Evolutionary conservation across 352 stramenopile species (phyloP).

Genomic region (Phytophthora sojae): DNA sequence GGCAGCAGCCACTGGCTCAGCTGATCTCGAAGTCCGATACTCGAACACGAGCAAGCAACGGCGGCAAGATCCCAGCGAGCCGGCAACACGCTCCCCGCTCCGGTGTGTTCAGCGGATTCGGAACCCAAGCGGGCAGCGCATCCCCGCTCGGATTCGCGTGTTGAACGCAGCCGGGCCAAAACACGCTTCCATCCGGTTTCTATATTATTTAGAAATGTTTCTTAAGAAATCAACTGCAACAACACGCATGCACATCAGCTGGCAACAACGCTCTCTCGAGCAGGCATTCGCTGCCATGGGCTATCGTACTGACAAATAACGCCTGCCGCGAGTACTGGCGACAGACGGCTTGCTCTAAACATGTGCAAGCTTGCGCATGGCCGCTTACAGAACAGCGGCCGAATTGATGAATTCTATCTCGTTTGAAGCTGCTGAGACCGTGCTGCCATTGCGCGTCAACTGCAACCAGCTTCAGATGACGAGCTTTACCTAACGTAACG

Average conservation of each 20-base stretch:
- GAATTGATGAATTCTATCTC: background rate
- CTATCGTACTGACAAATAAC: no score
- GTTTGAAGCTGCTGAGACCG: background rate
- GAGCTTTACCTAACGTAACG: conserved; percentile 1
- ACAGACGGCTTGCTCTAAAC: no score
- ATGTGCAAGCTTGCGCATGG: background rate
- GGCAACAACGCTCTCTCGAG: no score
- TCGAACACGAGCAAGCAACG: no score
- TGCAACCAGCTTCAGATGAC: conserved; percentile 8
- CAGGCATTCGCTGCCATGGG: no score
- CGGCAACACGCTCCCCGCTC: no score
- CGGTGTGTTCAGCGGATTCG: no score
- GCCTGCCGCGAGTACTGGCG: no score
- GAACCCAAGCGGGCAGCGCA: background rate
- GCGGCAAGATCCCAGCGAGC: no score
- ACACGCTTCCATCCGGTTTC: background rate
- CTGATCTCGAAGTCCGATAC: no score
- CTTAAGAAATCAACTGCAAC: conserved; percentile 9
- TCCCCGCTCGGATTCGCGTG: conserved; percentile 15
- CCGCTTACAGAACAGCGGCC: background rate
- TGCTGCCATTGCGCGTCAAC: background rate
- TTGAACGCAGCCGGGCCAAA: conserved; percentile 20
- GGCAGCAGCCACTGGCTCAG: no score
- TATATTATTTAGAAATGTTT: background rate
- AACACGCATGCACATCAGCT: no score